Evolutionary conservation across 345 rosid species (phyloP).

Genomic region (Erysimum cheiranthoides): DNA sequence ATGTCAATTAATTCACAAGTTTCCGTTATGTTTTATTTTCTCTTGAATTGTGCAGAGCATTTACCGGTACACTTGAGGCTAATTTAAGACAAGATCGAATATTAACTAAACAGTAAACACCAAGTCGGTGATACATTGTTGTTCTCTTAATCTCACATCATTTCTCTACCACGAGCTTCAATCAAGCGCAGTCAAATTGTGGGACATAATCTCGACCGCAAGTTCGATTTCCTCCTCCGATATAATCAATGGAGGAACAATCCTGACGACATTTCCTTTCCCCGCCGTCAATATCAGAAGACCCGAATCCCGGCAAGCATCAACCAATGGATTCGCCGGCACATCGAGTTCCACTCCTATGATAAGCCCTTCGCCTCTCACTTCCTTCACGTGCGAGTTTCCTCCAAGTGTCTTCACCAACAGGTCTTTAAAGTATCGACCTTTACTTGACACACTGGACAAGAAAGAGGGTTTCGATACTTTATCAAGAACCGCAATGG

Average conservation of each 20-base stretch:
- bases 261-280: slow-evolving; percentile 82
- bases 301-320: slow-evolving; percentile 77
- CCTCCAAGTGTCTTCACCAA: slow-evolving; percentile 65
- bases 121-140: not conserved
- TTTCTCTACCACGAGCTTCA: not conserved
- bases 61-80: not conserved
- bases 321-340: slow-evolving; percentile 63
- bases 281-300: slow-evolving; percentile 82
- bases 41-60: not conserved
- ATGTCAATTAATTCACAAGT: not conserved
- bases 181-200: slow-evolving; percentile 46
- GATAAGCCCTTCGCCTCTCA: slow-evolving; percentile 84
- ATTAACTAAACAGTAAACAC: too few relatives aligned
- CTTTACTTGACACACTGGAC: slow-evolving; percentile 70
- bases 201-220: slow-evolving; percentile 65
- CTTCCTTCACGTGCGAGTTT: slow-evolving; percentile 76
- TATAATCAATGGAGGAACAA: slow-evolving; percentile 89
- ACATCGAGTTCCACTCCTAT: slow-evolving; percentile 81
- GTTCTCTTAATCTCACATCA: not conserved
- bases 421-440: slow-evolving; percentile 63
- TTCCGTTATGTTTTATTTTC: not conserved
- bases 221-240: slow-evolving; percentile 67
- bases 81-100: not conserved
- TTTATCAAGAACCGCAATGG: slow-evolving; percentile 70
- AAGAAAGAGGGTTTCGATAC: slow-evolving; percentile 75